phyloP scores from a whole-genome alignment of 2,329 filamentous ascomycete genomes.

The Didymella pomorum region DNA sequence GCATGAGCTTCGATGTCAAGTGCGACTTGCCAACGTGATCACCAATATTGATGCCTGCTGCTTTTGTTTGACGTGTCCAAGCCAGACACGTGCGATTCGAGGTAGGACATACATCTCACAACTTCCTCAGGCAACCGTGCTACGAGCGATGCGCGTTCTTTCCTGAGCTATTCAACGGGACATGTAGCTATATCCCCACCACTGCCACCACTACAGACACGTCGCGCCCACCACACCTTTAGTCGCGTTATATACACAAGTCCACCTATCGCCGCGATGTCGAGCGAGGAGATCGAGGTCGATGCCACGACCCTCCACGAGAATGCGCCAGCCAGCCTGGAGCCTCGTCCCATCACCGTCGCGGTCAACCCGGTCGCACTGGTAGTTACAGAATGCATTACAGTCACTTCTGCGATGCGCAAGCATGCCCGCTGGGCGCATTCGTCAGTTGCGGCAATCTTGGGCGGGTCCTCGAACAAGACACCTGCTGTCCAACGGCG shows the following conservation, averaged over 20 bases:
- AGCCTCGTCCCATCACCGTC: constrained; percentile 66
- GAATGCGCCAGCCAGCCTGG: constrained; percentile 32
- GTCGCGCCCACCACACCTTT: constrained; percentile 26
- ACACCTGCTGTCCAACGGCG: constrained; percentile 48
- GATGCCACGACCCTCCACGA: constrained; percentile 35
- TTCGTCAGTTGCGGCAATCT: constrained; percentile 93
- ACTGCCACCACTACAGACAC: constrained; percentile 29
- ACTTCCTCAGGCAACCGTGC: constrained; percentile 25
- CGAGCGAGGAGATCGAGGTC: constrained; percentile 37
- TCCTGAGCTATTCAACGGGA: constrained; percentile 33
- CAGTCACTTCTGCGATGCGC: constrained; percentile 96
- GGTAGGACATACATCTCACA: constrained; percentile 1
- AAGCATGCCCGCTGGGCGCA: constrained; percentile 97
- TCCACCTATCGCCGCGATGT: constrained; percentile 33
- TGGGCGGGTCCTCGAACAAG: constrained; percentile 73
- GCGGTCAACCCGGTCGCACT: constrained; percentile 90
- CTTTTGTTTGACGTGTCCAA: constrained; percentile 19
- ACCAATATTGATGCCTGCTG: constrained; percentile 30
- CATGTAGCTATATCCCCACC: constrained; percentile 38
- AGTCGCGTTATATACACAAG: constrained; percentile 23
- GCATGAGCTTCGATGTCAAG: constrained; percentile 19
- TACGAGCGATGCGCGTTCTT: constrained; percentile 39
- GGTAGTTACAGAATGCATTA: constrained; percentile 98
- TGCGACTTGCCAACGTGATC: not conserved
- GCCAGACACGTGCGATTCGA: constrained; percentile 20